Conservation (phyloP, 2,329 filamentous ascomycete genomes). For the Penicillium sp. region DNA sequence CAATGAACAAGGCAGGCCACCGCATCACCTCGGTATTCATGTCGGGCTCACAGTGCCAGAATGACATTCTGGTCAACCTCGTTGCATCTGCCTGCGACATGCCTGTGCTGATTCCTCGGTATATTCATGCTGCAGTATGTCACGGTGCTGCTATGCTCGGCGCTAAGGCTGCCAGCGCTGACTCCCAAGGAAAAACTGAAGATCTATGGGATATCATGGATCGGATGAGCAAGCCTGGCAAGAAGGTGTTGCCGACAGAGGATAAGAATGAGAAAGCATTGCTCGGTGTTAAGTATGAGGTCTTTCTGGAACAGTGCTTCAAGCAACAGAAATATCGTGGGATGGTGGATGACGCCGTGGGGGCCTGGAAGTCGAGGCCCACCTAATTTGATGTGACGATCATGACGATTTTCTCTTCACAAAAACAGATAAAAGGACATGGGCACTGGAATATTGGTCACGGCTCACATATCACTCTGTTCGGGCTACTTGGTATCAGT, state of each 20-base stretch:
- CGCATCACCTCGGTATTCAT: slow-evolving; percentile 92
- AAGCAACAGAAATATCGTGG: slow-evolving; percentile 79
- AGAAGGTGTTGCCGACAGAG: slow-evolving; percentile 71
- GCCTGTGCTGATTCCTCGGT: slow-evolving; percentile 89
- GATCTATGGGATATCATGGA: slow-evolving; percentile 97
- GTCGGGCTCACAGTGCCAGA: slow-evolving; percentile 97
- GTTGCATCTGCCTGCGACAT: slow-evolving; percentile 87
- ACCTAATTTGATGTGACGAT: slow-evolving; percentile 1
- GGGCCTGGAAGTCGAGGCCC: slow-evolving; percentile 39
- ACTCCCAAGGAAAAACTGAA: slow-evolving; percentile 74
- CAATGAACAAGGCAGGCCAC: slow-evolving; percentile 90
- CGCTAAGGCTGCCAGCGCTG: slow-evolving; percentile 88
- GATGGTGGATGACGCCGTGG: slow-evolving; percentile 65
- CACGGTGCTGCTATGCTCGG: slow-evolving; percentile 98
- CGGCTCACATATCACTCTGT: neutral
- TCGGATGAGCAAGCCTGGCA: slow-evolving; percentile 90
- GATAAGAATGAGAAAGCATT: slow-evolving; percentile 73
- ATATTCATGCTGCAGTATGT: slow-evolving; percentile 92
- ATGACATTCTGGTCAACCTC: slow-evolving; percentile 84
- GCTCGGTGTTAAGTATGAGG: slow-evolving; percentile 82
- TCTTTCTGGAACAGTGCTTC: slow-evolving; percentile 91
- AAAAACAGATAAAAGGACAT: neutral
- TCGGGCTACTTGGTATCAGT: neutral
- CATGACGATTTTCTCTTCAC: neutral
- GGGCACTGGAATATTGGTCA: neutral